A percentile compares a stretch with the other conserved stretches of the same genome.
Evolutionary conservation across 352 stramenopile genomes (phyloP).

Genomic region (Thraustochytrium aureum): DNA sequence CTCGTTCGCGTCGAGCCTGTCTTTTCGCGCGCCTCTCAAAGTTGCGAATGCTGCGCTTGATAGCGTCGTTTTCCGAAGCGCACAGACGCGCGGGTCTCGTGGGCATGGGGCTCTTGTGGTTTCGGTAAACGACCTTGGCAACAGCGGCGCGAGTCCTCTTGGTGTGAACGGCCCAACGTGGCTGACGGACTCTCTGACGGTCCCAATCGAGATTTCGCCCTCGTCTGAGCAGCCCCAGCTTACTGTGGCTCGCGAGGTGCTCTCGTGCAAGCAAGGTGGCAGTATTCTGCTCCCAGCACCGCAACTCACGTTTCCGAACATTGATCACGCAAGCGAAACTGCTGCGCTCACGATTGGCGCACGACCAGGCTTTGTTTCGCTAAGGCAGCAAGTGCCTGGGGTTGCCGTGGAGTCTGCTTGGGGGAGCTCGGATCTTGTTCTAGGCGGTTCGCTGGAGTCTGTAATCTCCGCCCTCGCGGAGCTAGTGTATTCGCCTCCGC

Average conservation of each 20-base stretch:
- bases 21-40: too few species aligned
- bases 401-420: not conserved
- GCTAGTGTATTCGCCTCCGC: not conserved
- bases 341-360: not conserved
- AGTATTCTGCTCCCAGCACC: not conserved
- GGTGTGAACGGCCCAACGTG: not conserved
- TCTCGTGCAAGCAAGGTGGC: not conserved
- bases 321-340: not conserved
- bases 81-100: not conserved
- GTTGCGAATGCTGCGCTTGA: not conserved
- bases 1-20: too few species aligned
- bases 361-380: not conserved
- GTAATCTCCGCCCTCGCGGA: not conserved
- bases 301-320: not conserved
- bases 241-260: not conserved
- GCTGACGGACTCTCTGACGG: not conserved
- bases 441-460: conserved; percentile 1
- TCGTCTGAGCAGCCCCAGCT: not conserved
- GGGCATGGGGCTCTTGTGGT: not conserved
- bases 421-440: not conserved
- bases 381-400: not conserved
- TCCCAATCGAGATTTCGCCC: not conserved
- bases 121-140: not conserved
- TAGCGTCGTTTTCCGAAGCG: conserved; percentile 4
- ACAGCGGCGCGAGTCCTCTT: not conserved